phyloP scores from a whole-genome alignment of 2,329 filamentous ascomycete genomes.

The Phaeophleospora eucalypticola region DNA sequence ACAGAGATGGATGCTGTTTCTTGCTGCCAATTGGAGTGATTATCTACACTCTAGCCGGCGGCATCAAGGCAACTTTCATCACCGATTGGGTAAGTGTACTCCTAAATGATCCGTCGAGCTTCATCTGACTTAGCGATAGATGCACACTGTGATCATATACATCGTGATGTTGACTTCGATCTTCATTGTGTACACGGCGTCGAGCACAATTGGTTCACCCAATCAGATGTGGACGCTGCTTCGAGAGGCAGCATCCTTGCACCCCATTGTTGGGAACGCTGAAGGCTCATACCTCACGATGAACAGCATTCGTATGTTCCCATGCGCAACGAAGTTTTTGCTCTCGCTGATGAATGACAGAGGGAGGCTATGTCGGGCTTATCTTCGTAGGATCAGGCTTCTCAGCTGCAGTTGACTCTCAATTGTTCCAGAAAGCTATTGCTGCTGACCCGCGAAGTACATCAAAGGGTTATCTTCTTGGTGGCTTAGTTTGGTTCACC shows the following conservation, averaged over 20 bases:
- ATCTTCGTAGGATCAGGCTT: slow-evolving; percentile 17
- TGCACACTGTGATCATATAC: slow-evolving; percentile 36
- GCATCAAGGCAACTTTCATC: slow-evolving; percentile 42
- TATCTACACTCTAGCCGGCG: slow-evolving; percentile 34
- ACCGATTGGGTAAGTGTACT: slow-evolving; percentile 24
- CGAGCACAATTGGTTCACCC: slow-evolving; percentile 36
- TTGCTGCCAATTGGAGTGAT: slow-evolving; percentile 39
- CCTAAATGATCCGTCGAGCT: not conserved
- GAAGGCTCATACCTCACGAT: slow-evolving; percentile 40
- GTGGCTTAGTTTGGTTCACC: slow-evolving; percentile 46
- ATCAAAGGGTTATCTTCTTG: slow-evolving; percentile 37
- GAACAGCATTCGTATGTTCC: slow-evolving; percentile 20
- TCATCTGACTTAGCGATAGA: slow-evolving; percentile 1
- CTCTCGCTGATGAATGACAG: not conserved
- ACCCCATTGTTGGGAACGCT: slow-evolving; percentile 37
- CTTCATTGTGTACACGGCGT: slow-evolving; percentile 39
- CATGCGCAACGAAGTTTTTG: too few relatives aligned
- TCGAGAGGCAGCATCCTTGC: slow-evolving; percentile 20
- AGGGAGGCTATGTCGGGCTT: slow-evolving; percentile 26
- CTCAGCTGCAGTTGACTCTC: slow-evolving; percentile 13
- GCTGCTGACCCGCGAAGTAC: slow-evolving; percentile 35
- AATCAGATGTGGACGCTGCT: slow-evolving; percentile 35
- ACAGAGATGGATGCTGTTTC: slow-evolving; percentile 43
- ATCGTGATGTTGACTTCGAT: slow-evolving; percentile 43
- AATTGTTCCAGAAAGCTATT: slow-evolving; percentile 37